Percentiles rank a stretch among this genome's conserved stretches.
Conservation (phyloP, 2,329 filamentous ascomycete genomes). For the Lasiodiplodia hormozganensis region DNA sequence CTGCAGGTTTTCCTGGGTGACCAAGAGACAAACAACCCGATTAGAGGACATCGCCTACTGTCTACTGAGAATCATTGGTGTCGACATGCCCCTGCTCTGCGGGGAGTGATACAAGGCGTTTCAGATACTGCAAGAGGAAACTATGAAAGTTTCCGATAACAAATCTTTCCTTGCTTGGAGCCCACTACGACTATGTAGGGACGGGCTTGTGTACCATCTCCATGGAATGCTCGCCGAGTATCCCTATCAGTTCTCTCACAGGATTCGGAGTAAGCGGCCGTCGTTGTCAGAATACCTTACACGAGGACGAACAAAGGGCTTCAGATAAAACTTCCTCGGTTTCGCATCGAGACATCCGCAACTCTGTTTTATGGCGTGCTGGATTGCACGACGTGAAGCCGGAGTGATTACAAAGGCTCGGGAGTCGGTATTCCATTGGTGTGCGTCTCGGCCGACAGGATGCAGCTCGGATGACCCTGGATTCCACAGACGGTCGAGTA, state of each 20-base stretch:
- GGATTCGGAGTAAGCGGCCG: neutral
- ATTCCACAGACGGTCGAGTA: neutral
- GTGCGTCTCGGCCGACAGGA: neutral
- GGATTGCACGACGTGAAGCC: neutral
- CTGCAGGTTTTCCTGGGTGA: conserved; percentile 23
- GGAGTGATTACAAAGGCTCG: neutral
- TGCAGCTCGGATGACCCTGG: neutral
- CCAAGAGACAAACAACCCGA: neutral
- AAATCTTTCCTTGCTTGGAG: neutral
- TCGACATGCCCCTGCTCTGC: conserved; percentile 29
- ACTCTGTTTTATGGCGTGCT: neutral
- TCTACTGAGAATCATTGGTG: conserved; percentile 26
- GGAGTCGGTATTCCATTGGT: neutral
- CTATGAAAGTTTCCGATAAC: conserved; percentile 12
- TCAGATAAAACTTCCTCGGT: neutral
- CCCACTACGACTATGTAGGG: neutral
- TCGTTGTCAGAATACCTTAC: neutral
- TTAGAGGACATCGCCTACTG: conserved; percentile 27
- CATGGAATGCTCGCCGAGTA: neutral
- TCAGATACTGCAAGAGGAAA: conserved; percentile 29
- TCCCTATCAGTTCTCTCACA: neutral
- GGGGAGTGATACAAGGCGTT: conserved; percentile 18
- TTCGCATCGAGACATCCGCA: neutral
- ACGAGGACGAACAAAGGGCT: neutral
- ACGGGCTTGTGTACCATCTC: neutral